Base-by-base conservation (phyloP, 2,329 filamentous ascomycete species). In the Helicocarpus griseus region DNA sequence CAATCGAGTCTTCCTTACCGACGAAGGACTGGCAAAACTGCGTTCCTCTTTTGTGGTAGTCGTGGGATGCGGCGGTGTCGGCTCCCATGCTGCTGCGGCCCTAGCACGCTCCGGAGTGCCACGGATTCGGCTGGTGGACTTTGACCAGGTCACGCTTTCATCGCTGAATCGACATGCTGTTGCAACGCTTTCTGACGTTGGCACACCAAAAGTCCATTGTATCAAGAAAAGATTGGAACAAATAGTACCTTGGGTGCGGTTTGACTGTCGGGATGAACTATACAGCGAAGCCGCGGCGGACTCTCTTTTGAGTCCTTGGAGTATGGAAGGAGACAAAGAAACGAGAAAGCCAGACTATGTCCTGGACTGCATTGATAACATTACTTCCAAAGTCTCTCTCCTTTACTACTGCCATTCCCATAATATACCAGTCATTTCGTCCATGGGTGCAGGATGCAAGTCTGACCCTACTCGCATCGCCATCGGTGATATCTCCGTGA, bases 331-430 rank as follows among this genome's bases (percentile, higher is more conserved):
- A 28, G 62, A 64, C 5, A 65, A 68, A 17, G 61, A 64, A 31
- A 66, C 65, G n/a, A 65, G 61, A 44, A 77, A 77, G 60, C 89
- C 90, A 1, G 85, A 91, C 61, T 98, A 85, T 63, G 82, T 98
- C n/a, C 81, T 98, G 33, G 93, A 98, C 69, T 94, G 91, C 21
- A 98, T 98, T 58, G 93, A 98, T 69, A 97, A 98, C 65, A 97
- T 98, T 56, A 88, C 95, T 48, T 95, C 89, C 50, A 98, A 98
- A 72, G 91, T 98, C 2, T 86, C 85, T 17, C 73, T 98, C 50
- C 76, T 98, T 38, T 83, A 89, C 61, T 95, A 94, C 71, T 98
- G 93, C 70, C 78, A 90, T 65, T 79, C 83, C 54, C 79, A 89
- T 63, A 75, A 78, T 1, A 74, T 97, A 24, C 85, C 82, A 0